Conservation (phyloP, 495 filamentous ascomycete genomes). For the Talaromyces wortmannii region DNA sequence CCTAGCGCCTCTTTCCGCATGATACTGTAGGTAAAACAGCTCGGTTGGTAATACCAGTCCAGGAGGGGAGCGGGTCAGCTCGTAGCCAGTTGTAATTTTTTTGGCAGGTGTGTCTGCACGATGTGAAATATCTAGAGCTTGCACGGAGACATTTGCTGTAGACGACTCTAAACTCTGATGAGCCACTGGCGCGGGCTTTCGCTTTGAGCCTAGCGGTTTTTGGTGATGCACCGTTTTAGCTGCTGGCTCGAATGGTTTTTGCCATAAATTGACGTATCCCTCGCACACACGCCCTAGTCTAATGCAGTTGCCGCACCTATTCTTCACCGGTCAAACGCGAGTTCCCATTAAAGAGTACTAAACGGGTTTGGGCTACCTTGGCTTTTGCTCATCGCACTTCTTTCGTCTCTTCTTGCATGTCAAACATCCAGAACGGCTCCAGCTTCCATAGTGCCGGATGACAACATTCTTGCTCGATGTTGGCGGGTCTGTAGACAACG, state of each 20-base stretch:
- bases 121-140: no score
- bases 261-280: constrained; percentile 40
- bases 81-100: neutral
- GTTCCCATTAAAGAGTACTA: neutral
- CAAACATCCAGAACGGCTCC: constrained; percentile 37
- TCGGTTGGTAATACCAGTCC: constrained; percentile 12
- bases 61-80: neutral
- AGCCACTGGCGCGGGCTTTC: constrained; percentile 6
- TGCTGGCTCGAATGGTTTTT: constrained; percentile 27
- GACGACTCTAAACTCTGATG: neutral
- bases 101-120: neutral
- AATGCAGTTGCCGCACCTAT: constrained; percentile 32
- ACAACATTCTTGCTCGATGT: constrained; percentile 10
- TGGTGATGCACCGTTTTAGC: constrained; percentile 20
- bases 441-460: constrained; percentile 24
- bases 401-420: constrained; percentile 40
- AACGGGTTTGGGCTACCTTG: constrained; percentile 17
- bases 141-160: no score
- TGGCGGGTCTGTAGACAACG: constrained; percentile 1
- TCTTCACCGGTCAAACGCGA: neutral
- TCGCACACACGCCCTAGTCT: constrained; percentile 33
- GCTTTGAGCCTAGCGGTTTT: constrained; percentile 15
- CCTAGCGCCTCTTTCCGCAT: constrained; percentile 31
- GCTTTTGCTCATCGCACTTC: constrained; percentile 37
- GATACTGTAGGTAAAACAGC: constrained; percentile 37